Conservation (phyloP, 2,329 filamentous ascomycete species). For the Epichloe brachyelytri region DNA sequence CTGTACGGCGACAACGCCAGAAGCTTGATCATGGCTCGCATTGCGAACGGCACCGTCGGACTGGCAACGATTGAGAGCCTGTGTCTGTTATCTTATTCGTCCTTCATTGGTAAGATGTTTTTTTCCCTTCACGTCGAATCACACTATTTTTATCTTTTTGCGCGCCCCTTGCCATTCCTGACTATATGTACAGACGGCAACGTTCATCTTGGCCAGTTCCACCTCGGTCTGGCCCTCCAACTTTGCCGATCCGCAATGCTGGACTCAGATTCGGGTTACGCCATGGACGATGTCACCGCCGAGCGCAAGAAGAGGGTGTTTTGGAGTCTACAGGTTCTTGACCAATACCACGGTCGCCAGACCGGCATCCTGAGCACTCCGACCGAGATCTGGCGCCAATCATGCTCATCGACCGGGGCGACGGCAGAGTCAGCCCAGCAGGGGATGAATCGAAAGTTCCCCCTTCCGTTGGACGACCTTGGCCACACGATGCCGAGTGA, state of each 20-base stretch:
- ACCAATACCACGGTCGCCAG: constrained; percentile 36
- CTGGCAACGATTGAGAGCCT: constrained; percentile 36
- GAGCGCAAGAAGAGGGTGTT: constrained; percentile 37
- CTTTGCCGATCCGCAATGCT: constrained; percentile 37
- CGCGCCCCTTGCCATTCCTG: constrained; percentile 3
- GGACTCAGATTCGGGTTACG: constrained; percentile 28
- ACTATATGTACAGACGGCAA: constrained; percentile 27
- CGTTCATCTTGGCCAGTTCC: constrained; percentile 33
- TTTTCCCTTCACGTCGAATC: neutral
- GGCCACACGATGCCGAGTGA: constrained; percentile 27
- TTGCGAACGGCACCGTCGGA: constrained; percentile 36
- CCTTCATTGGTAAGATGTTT: constrained; percentile 29
- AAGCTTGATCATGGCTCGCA: constrained; percentile 33
- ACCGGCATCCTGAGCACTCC: constrained; percentile 28
- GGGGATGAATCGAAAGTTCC: constrained; percentile 23
- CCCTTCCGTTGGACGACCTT: constrained; percentile 29
- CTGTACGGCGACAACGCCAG: constrained; percentile 26
- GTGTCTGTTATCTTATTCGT: constrained; percentile 35
- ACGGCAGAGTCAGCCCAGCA: constrained; percentile 9
- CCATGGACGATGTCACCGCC: constrained; percentile 17
- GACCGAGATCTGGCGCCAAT: constrained; percentile 27
- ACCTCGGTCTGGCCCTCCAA: constrained; percentile 36
- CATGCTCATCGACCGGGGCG: constrained; percentile 14
- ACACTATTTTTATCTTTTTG: no score
- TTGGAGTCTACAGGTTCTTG: constrained; percentile 37